phyloP scores from a whole-genome alignment of 768 basidiomycete genomes.

The Botryobasidium botryosum region DNA sequence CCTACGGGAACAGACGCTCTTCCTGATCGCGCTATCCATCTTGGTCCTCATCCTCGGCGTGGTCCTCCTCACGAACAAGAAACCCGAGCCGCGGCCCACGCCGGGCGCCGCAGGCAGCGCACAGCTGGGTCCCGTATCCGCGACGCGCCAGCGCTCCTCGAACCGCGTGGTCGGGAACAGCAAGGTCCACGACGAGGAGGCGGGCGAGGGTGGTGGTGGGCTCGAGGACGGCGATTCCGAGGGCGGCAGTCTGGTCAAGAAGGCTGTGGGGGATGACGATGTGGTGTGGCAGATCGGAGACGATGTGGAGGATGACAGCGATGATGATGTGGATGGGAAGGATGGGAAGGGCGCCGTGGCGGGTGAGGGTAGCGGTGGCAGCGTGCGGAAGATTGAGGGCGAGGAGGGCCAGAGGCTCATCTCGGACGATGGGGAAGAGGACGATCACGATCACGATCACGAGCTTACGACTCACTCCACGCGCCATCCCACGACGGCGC shows the following conservation, averaged over 20 bases:
- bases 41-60: constrained; percentile 77
- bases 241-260: constrained; percentile 8
- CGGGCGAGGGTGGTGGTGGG: constrained; percentile 18
- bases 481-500: too few relatives aligned
- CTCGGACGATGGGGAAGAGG: constrained; percentile 22
- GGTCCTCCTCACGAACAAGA: constrained; percentile 85
- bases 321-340: constrained; percentile 33
- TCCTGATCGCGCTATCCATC: constrained; percentile 78
- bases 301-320: constrained; percentile 49
- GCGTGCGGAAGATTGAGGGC: constrained; percentile 15
- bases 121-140: too few relatives aligned
- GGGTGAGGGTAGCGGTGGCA: too few relatives aligned
- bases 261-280: constrained; percentile 1
- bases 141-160: too few relatives aligned
- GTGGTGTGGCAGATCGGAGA: constrained; percentile 56
- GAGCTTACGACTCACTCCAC: too few relatives aligned
- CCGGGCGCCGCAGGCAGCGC: constrained; percentile 18
- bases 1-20: constrained; percentile 27
- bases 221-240: constrained; percentile 30
- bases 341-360: constrained; percentile 9
- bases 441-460: constrained; percentile 12
- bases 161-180: too few relatives aligned
- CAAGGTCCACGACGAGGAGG: constrained; percentile 23
- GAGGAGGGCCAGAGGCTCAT: constrained; percentile 33
- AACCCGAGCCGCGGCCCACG: constrained; percentile 39